Evolutionary conservation across 805 yeast species (phyloP).

Genomic region (Wickerhamiella australiensis): DNA sequence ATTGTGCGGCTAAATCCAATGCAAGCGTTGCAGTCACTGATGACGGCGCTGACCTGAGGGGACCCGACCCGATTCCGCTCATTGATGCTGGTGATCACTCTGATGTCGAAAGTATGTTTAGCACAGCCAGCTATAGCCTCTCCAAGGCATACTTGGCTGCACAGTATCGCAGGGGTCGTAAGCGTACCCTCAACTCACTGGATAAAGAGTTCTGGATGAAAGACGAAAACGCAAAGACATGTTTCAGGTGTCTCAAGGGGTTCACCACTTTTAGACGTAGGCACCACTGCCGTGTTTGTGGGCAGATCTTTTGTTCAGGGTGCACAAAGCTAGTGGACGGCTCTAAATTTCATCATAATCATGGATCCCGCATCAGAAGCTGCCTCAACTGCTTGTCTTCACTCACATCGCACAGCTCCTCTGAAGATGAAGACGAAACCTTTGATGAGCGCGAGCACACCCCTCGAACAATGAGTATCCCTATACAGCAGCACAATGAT

Average conservation of each 20-base stretch:
- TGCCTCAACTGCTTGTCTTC: constrained; percentile 21
- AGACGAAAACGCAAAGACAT: constrained; percentile 80
- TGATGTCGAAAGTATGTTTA: constrained; percentile 20
- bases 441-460: constrained; percentile 8
- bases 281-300: constrained; percentile 93
- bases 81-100: constrained; percentile 4
- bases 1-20: constrained; percentile 4
- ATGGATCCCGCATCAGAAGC: constrained; percentile 16
- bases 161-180: constrained; percentile 20
- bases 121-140: constrained; percentile 18
- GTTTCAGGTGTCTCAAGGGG: constrained; percentile 67
- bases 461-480: background rate
- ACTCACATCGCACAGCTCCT: constrained; percentile 14
- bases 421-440: constrained; percentile 41
- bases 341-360: constrained; percentile 37
- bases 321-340: constrained; percentile 70
- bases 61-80: constrained; percentile 11
- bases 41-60: constrained; percentile 17
- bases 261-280: constrained; percentile 71
- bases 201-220: constrained; percentile 90
- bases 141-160: constrained; percentile 22
- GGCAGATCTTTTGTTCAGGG: constrained; percentile 79
- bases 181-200: constrained; percentile 26
- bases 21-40: constrained; percentile 14
- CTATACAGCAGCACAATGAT: background rate